These are phyloP conservation scores for Hypomyces perniciosus DNA, from an alignment of 2,329 filamentous ascomycete genomes.

Conservation along the genomic window DNA sequence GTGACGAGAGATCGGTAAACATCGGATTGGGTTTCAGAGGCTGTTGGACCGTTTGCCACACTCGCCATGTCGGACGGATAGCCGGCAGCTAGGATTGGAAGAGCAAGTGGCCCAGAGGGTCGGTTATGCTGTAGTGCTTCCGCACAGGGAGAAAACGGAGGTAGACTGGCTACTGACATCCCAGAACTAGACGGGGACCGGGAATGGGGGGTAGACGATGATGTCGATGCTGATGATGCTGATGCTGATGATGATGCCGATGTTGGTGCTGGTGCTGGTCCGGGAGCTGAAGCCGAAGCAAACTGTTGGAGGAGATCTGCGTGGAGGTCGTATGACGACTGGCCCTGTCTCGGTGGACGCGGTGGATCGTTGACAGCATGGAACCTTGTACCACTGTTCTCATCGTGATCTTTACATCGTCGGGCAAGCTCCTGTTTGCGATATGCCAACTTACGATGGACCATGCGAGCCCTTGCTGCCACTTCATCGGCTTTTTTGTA, in stretches of 20 bases:
- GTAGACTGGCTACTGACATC: conserved; percentile 18
- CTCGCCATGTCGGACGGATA: neutral
- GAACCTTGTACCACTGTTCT: conserved; percentile 30
- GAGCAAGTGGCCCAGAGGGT: conserved; percentile 12
- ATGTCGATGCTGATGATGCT: conserved; percentile 16
- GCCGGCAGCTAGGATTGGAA: too few species aligned
- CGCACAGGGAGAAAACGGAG: conserved; percentile 23
- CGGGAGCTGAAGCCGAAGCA: conserved; percentile 14
- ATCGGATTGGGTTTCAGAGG: conserved; percentile 12
- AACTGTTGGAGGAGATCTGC: conserved; percentile 53
- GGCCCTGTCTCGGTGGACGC: conserved; percentile 19
- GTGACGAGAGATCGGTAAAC: conserved; percentile 55
- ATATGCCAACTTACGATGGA: conserved; percentile 64
- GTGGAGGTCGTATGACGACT: conserved; percentile 42
- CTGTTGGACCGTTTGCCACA: neutral
- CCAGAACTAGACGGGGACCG: conserved; percentile 24
- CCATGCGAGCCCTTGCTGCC: conserved; percentile 56
- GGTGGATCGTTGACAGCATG: conserved; percentile 28
- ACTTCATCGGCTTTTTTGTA: conserved; percentile 77
- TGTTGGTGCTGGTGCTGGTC: conserved; percentile 17
- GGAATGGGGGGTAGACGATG: conserved; percentile 19
- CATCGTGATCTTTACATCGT: conserved; percentile 22
- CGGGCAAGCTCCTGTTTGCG: conserved; percentile 27
- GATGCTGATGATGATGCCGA: conserved; percentile 15
- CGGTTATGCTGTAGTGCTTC: conserved; percentile 18